These are phyloP conservation scores for Pleurotus pulmonarius DNA, from an alignment of 768 basidiomycete species.

Conservation along the genomic window DNA sequence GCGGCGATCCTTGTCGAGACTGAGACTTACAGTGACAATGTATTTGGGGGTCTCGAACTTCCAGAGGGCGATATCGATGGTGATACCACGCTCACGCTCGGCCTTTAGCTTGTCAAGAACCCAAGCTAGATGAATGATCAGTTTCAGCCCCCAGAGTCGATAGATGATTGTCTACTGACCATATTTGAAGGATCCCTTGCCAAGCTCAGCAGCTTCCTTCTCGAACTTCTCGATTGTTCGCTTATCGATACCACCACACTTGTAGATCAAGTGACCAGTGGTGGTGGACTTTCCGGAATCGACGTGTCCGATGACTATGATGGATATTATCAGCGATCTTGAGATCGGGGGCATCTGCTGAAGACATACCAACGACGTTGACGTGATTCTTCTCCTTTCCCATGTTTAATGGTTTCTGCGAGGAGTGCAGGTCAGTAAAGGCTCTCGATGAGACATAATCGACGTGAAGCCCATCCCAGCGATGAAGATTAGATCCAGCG, in stretches of 20 bases:
- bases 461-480: conserved; percentile 21
- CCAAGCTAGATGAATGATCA: conserved; percentile 65
- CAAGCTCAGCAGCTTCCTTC: conserved; percentile 99
- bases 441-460: conserved; percentile 14
- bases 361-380: conserved; percentile 89
- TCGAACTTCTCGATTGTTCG: conserved; percentile 99
- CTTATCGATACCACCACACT: conserved; percentile 99
- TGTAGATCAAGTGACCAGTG: conserved; percentile 99
- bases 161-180: conserved; percentile 46
- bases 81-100: conserved; percentile 99
- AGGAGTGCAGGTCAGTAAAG: conserved; percentile 21
- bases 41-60: conserved; percentile 99
- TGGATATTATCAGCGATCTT: conserved; percentile 24
- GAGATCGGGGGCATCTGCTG: conserved; percentile 22
- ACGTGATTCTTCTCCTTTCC: conserved; percentile 96
- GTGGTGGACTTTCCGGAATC: conserved; percentile 99
- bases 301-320: conserved; percentile 94
- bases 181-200: conserved; percentile 98
- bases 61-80: conserved; percentile 99
- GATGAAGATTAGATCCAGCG: conserved; percentile 23
- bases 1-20: background rate
- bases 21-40: conserved; percentile 77
- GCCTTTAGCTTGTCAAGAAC: conserved; percentile 99
- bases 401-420: conserved; percentile 68
- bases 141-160: background rate